phyloP scores from a whole-genome alignment of 345 rosid species.

The Syzygium grande region DNA sequence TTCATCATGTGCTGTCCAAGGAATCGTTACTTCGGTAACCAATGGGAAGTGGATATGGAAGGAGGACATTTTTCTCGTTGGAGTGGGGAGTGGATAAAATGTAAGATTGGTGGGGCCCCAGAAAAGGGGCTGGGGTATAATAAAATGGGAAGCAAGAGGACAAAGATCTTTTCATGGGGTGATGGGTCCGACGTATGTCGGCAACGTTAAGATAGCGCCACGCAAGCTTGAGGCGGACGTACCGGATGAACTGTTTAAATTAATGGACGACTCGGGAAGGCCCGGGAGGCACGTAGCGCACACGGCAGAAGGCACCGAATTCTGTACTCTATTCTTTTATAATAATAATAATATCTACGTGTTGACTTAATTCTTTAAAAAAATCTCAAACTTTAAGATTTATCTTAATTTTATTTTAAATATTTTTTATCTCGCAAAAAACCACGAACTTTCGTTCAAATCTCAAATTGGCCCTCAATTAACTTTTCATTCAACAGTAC shows the following conservation, averaged over 20 bases:
- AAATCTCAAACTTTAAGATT: no score
- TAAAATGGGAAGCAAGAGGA: fast-evolving
- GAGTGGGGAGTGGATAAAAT: background rate
- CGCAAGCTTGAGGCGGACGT: background rate
- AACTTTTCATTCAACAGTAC: no score
- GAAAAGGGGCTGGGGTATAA: background rate
- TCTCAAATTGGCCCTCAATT: no score
- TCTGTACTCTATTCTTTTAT: background rate
- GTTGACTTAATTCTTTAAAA: no score
- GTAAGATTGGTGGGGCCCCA: background rate
- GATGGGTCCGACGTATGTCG: background rate
- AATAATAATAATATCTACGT: background rate
- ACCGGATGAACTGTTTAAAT: no score
- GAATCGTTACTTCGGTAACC: fast-evolving
- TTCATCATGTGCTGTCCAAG: background rate
- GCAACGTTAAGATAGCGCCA: background rate
- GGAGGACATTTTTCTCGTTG: background rate
- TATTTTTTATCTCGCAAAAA: no score
- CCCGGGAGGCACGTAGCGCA: background rate
- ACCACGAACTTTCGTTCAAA: no score
- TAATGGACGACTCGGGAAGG: background rate
- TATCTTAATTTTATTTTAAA: no score
- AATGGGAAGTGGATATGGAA: background rate
- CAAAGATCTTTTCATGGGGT: background rate
- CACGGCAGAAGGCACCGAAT: background rate